Conservation (phyloP, 495 filamentous ascomycete genomes). For the Xylaria castorea region DNA sequence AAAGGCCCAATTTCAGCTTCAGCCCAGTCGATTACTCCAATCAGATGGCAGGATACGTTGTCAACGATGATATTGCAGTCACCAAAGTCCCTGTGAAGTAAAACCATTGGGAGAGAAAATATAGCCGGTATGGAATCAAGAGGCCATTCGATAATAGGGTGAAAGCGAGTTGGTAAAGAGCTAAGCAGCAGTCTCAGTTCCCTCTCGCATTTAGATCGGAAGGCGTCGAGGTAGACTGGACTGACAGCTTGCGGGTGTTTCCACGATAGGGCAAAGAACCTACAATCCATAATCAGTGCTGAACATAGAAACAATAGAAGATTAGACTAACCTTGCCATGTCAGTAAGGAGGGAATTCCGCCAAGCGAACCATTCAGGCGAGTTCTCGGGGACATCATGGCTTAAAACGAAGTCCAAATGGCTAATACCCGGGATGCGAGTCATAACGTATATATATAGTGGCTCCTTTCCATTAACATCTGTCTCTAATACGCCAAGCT, state of each 20-base stretch:
- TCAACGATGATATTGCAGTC: too few relatives aligned
- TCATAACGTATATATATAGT: slow-evolving; percentile 49
- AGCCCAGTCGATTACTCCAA: too few relatives aligned
- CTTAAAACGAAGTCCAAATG: slow-evolving; percentile 47
- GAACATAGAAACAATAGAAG: not conserved
- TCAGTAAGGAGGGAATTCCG: slow-evolving; percentile 17
- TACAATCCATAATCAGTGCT: slow-evolving; percentile 13
- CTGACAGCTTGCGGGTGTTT: slow-evolving; percentile 18
- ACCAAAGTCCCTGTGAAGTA: too few relatives aligned
- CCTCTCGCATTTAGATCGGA: not conserved
- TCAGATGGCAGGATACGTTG: too few relatives aligned
- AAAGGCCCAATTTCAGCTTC: too few relatives aligned
- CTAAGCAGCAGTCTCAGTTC: not conserved
- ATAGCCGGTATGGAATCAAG: not conserved
- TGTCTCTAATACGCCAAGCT: slow-evolving; percentile 44
- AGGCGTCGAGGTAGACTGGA: slow-evolving; percentile 14
- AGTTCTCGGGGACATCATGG: slow-evolving; percentile 30
- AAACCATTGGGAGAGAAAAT: not conserved
- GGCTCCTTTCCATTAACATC: slow-evolving; percentile 38
- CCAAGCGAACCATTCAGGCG: slow-evolving; percentile 23
- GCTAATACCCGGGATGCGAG: slow-evolving; percentile 45
- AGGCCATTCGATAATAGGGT: not conserved
- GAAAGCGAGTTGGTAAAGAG: not conserved
- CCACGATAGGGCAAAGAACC: slow-evolving; percentile 20
- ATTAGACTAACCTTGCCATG: slow-evolving; percentile 14